A percentile compares a stretch with the other conserved stretches of the same genome.
These are phyloP conservation scores for Kluyveromyces aestuarii DNA, from an alignment of 805 yeast species.

Conservation along the genomic window DNA sequence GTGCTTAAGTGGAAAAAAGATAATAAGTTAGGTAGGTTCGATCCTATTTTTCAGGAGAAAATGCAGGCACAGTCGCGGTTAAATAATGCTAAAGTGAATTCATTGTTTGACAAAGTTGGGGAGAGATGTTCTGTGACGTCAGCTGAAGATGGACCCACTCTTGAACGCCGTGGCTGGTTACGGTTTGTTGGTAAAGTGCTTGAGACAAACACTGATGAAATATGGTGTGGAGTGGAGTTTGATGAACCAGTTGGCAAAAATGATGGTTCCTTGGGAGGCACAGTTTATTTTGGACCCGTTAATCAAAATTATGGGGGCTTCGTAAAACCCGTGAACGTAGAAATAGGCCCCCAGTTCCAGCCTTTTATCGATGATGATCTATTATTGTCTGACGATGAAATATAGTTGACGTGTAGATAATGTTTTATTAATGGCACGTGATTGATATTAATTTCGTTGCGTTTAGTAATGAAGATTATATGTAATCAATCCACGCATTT, in stretches of 20 bases:
- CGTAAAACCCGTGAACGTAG: slow-evolving; percentile 58
- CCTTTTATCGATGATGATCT: slow-evolving; percentile 37
- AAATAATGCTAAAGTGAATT: slow-evolving; percentile 26
- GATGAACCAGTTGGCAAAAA: slow-evolving; percentile 85
- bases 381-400: slow-evolving; percentile 34
- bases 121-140: slow-evolving; percentile 41
- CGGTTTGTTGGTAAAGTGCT: slow-evolving; percentile 60
- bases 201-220: slow-evolving; percentile 37
- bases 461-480: too few relatives aligned
- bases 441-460: too few relatives aligned
- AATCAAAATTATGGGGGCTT: slow-evolving; percentile 61
- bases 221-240: slow-evolving; percentile 81
- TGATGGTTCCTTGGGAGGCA: slow-evolving; percentile 64
- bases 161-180: slow-evolving; percentile 57
- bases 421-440: too few relatives aligned
- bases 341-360: slow-evolving; percentile 50
- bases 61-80: slow-evolving; percentile 18
- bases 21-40: slow-evolving; percentile 63
- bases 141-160: background rate
- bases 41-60: slow-evolving; percentile 37
- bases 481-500: too few relatives aligned
- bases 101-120: slow-evolving; percentile 33
- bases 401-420: background rate
- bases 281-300: slow-evolving; percentile 47
- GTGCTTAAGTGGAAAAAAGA: slow-evolving; percentile 72